Conservation (phyloP, 2,329 filamentous ascomycete species). For the Cercospora nicotianae region DNA sequence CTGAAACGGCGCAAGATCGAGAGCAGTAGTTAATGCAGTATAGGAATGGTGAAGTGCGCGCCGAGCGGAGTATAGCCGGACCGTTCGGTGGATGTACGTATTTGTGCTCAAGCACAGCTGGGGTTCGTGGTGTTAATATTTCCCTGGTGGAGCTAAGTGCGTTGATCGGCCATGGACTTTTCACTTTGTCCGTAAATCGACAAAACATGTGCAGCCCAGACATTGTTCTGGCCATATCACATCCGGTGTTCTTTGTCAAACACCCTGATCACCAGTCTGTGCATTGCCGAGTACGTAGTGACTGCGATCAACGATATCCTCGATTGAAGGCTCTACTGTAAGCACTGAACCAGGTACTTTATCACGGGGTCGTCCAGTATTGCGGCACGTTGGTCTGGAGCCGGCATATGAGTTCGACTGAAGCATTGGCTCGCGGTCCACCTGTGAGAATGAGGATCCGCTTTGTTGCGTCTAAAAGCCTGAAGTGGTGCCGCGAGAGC, state of each 20-base stretch:
- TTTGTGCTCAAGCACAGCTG: slow-evolving; percentile 19
- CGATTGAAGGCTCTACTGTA: not conserved
- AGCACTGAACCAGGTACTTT: not conserved
- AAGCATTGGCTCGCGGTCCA: not conserved
- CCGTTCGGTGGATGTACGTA: slow-evolving; percentile 7
- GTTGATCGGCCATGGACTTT: slow-evolving; percentile 1
- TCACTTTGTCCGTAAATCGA: not conserved
- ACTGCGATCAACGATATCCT: not conserved
- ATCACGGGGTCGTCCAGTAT: not conserved
- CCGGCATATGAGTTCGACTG: not conserved
- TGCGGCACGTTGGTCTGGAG: slow-evolving; percentile 4
- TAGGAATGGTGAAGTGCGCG: slow-evolving; percentile 15
- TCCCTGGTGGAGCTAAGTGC: slow-evolving; percentile 5
- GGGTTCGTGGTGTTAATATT: slow-evolving; percentile 11
- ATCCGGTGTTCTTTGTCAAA: not conserved
- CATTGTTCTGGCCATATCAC: not conserved
- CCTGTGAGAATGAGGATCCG: not conserved
- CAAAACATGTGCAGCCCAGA: too few species aligned
- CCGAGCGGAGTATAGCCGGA: slow-evolving; percentile 14
- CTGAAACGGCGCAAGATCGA: slow-evolving; percentile 12
- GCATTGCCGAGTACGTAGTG: not conserved
- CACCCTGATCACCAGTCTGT: not conserved
- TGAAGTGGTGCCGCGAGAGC: not conserved
- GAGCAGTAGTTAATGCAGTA: slow-evolving; percentile 7
- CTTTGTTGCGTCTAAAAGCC: not conserved